Evolutionary conservation across 768 basidiomycete species (phyloP), one percentile per base, ranked within the genome.

Genomic region (Rubroboletus satanas): DNA sequence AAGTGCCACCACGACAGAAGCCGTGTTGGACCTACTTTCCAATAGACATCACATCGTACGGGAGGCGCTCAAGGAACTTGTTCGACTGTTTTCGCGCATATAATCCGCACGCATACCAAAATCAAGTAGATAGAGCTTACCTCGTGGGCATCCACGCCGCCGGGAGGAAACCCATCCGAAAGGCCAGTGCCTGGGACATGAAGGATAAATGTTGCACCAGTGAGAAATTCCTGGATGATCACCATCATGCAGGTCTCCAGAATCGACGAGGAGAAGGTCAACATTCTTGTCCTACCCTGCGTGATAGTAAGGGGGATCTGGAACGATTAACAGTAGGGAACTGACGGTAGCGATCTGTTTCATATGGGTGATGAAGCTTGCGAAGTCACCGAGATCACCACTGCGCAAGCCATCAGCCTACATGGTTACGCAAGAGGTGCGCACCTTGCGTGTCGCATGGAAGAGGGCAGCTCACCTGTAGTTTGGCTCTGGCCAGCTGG

Each of bases 361-460:
- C 86, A 95, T 87, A 55, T 90, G 89, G 2, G 80, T 62, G 14
- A 91, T 86, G 60, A 95, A 97, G n/a, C 88, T 90, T 37, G 86
- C 78, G 65, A 94, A 88, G 60, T 92, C 90, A n/a, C 91, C 93
- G 28, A 85, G 77, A 63, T 85, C 83, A 14, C 82, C 84, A 54
- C 79, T 76, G 51, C 7, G 35, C 8, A 53, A 29, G 14, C 4
- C 28, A 11, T 52, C 36, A 51, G 45, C 5, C 10, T 58, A 46
- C 23, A 18, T 17, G 18, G 23, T 45, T n/a, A 5, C 23, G 10
- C 7, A 45, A 39, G 15, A 15, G 23, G 32, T 12, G 38, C 21
- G 33, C 11, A 28, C 46, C 17, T 54, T 29, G 36, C 39, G 14
- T 17, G 28, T 21, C 3, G 32, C 7, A 31, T 21, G 12, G 17